Evolutionary conservation across 2,329 filamentous ascomycete genomes (phyloP), one percentile per base, ranked within the genome.

Genomic region (Aspergillus latus): DNA sequence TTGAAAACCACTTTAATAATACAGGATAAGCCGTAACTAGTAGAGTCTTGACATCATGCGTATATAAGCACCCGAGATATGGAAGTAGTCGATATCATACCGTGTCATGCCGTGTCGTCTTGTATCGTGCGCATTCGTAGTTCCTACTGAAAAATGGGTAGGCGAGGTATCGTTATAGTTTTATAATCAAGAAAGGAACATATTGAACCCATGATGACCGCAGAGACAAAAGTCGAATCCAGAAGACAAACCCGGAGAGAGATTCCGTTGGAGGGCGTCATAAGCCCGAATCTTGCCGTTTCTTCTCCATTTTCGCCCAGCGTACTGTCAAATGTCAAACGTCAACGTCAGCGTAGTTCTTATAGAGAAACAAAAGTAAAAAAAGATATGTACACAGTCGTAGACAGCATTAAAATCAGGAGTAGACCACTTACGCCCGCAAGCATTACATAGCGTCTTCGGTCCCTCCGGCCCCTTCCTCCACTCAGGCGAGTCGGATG

Each of bases 381-480:
- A 43, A 5, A 42, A 16, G 49, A 21, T 16, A 43, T 21, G 5
- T 54, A 52, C 32, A 42, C 30, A 48, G 44, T 30, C 28, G 40
- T 16, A 13, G 34, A 57, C 32, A 3, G 4, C 11, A 11, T 11
- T 28, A 10, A 16, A 45, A 28, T 21, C 21, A 21, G 21, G 28
- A 28, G 15, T 8, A 10, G 9, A 26, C 9, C 2, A 79, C 80
- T 76, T 66, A 83, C 83, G 89, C 86, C 93, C 93, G 70, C 93
- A 97, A 6, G 93, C 93, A 76, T 97, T 97, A 75, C 93, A 97
- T 10, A 97, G 78, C 7, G 93, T 97, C 74, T 97, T 97, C 1
- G 92, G 92, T 2, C 93, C 93, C 60, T 85, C 90, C 0, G 93
- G 93, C 0, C 93, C 93, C 73, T 96, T 97, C 60, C 93, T 83